Evolutionary conservation across 345 rosid species (phyloP).

Genomic region (Pugionium cornutum): DNA sequence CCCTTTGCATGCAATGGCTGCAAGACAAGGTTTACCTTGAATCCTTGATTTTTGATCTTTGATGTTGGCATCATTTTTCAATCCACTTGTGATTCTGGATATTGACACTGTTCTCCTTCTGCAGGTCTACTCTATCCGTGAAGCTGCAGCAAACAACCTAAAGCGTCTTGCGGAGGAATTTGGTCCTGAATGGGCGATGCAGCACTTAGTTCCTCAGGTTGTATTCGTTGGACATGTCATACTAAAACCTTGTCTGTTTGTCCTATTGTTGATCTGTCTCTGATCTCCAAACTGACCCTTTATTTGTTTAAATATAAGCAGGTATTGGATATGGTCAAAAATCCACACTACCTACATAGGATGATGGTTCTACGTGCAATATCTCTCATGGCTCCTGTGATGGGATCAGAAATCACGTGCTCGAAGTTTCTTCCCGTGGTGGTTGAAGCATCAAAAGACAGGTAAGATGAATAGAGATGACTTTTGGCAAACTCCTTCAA

Average conservation of each 20-base stretch:
- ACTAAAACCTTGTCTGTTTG: no score
- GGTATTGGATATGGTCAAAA: constrained; percentile 81
- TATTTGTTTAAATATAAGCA: constrained; percentile 27
- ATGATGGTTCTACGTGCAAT: constrained; percentile 87
- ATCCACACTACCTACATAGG: constrained; percentile 83
- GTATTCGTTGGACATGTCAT: neutral
- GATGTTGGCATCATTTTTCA: neutral
- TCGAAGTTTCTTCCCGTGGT: constrained; percentile 79
- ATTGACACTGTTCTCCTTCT: constrained; percentile 12
- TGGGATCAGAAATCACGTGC: constrained; percentile 90
- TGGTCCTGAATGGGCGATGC: constrained; percentile 90
- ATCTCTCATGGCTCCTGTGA: constrained; percentile 86
- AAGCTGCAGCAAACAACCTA: constrained; percentile 81
- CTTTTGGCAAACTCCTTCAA: neutral
- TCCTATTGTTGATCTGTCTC: no score
- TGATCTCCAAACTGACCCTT: no score
- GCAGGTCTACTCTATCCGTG: constrained; percentile 83
- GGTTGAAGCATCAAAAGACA: constrained; percentile 77
- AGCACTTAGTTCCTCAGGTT: constrained; percentile 84
- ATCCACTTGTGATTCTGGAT: constrained; percentile 11
- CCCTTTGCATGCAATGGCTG: constrained; percentile 97
- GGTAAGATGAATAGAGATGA: constrained; percentile 41
- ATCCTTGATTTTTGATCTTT: neutral
- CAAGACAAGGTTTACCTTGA: constrained; percentile 73
- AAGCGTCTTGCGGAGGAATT: constrained; percentile 92